These are phyloP conservation scores for Cutaneotrichosporon sp. DNA, from an alignment of 1,284 basidiomycete genomes.

Conservation along the genomic window DNA sequence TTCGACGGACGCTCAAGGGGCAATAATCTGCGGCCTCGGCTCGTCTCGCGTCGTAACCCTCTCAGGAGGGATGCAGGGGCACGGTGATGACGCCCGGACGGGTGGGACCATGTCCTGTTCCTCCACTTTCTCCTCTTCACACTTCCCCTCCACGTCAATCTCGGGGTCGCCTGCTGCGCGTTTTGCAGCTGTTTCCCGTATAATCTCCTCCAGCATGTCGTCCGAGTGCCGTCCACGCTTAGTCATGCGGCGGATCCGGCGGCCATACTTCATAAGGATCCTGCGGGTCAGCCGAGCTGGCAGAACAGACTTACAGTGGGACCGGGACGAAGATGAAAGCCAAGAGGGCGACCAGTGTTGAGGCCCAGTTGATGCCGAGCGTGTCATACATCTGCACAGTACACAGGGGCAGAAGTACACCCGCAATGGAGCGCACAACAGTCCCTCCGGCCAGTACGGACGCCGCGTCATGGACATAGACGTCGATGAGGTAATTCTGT, in stretches of 20 bases:
- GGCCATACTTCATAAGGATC: constrained; percentile 25
- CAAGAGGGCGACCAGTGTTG: constrained; percentile 29
- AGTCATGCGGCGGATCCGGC: constrained; percentile 22
- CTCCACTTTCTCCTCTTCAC: not conserved
- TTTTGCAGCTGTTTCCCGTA: not conserved
- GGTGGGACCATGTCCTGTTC: not conserved
- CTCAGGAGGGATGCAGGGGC: not conserved
- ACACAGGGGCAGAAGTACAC: constrained; percentile 57
- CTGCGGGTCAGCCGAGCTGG: not conserved
- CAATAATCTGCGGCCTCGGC: not conserved
- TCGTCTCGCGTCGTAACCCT: not conserved
- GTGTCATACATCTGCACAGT: constrained; percentile 55
- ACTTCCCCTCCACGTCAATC: not conserved
- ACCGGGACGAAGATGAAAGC: constrained; percentile 20
- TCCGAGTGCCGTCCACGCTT: constrained; percentile 21
- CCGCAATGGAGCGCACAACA: constrained; percentile 60
- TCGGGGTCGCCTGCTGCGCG: not conserved
- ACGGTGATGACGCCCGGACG: not conserved
- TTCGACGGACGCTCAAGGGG: not conserved
- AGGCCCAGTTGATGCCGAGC: constrained; percentile 59
- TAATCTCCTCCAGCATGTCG: constrained; percentile 5
- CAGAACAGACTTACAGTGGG: constrained; percentile 1
- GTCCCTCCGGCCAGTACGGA: constrained; percentile 64
- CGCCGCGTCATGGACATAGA: constrained; percentile 49
- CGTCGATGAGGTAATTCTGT: constrained; percentile 50